Evolutionary conservation across 139 green algal species (phyloP).

Genomic region (Mesostigma viride): DNA sequence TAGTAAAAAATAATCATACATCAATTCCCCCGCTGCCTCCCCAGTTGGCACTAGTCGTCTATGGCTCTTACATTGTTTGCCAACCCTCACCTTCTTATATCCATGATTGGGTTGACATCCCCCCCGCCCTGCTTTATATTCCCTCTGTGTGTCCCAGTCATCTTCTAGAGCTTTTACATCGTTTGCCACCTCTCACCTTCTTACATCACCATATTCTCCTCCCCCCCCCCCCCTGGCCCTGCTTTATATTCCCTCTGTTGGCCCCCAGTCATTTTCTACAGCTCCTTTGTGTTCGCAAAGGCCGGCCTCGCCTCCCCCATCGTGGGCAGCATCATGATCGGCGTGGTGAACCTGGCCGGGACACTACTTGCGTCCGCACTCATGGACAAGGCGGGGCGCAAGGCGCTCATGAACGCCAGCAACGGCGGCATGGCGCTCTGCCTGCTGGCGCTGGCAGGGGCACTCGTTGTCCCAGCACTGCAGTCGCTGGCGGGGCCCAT

Average conservation of each 20-base stretch:
- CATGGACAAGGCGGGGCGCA: not conserved
- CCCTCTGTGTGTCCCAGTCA: no score
- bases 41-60: no score
- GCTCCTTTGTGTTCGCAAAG: not conserved
- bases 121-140: no score
- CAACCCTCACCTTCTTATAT: no score
- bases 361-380: not conserved
- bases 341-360: not conserved
- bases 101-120: no score
- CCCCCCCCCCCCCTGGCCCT: no score
- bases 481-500: not conserved
- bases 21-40: no score
- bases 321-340: not conserved
- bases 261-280: not conserved
- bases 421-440: not conserved
- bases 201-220: no score
- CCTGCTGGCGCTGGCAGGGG: not conserved
- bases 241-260: not conserved
- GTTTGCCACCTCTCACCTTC: no score
- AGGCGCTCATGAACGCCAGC: not conserved
- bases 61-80: no score
- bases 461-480: not conserved
- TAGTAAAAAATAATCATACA: no score
- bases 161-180: no score
- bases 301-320: not conserved